A percentile compares a stretch with the other conserved stretches of the same genome.
phyloP scores from a whole-genome alignment of 768 basidiomycete species.

The Hemileccinum rubropunctum region DNA sequence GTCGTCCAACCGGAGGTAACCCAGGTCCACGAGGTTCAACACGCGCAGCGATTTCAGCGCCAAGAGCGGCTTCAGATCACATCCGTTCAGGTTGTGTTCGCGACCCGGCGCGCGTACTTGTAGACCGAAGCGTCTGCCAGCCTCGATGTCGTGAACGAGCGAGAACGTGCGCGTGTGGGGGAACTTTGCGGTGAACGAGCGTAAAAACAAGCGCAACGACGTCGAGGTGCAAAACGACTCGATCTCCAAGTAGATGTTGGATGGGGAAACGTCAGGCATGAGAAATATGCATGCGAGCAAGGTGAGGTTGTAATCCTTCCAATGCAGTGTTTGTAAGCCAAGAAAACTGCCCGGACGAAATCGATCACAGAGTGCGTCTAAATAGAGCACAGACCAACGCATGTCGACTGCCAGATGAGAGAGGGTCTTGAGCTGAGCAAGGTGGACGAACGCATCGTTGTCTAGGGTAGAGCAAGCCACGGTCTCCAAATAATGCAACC shows the following conservation, averaged over 20 bases:
- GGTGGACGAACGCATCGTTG: slow-evolving; percentile 21
- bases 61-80: slow-evolving; percentile 16
- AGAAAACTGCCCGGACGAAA: slow-evolving; percentile 11
- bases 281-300: slow-evolving; percentile 19
- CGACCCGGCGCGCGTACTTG: slow-evolving; percentile 15
- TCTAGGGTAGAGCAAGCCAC: slow-evolving; percentile 20
- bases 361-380: slow-evolving; percentile 12
- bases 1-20: slow-evolving; percentile 14
- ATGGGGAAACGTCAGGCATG: slow-evolving; percentile 12
- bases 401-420: slow-evolving; percentile 19
- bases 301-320: slow-evolving; percentile 22
- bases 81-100: slow-evolving; percentile 9
- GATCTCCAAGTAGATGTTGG: slow-evolving; percentile 16
- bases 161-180: slow-evolving; percentile 15
- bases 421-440: slow-evolving; percentile 21
- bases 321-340: slow-evolving; percentile 14
- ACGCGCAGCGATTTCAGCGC: slow-evolving; percentile 10
- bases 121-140: slow-evolving; percentile 20
- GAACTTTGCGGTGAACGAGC: slow-evolving; percentile 9
- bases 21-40: slow-evolving; percentile 16
- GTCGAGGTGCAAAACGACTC: slow-evolving; percentile 21
- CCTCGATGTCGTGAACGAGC: slow-evolving; percentile 20
- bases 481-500: slow-evolving; percentile 12
- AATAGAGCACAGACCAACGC: slow-evolving; percentile 20
- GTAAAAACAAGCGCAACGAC: slow-evolving; percentile 13